phyloP scores from a whole-genome alignment of 176 grass and related monocot species.

The Bonia amplexicaulis region DNA sequence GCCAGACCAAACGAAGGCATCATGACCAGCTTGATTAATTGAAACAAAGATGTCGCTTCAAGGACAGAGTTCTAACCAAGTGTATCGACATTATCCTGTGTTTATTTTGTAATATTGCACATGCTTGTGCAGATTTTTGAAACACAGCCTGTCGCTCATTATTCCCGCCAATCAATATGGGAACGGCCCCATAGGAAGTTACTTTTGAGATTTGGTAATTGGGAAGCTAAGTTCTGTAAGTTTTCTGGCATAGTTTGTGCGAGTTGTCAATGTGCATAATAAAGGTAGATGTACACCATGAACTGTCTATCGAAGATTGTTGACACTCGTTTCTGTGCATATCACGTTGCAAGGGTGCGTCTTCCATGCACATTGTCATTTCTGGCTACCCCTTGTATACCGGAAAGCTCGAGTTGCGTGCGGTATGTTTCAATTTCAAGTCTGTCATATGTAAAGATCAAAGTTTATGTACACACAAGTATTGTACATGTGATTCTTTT shows the following conservation, averaged over 20 bases:
- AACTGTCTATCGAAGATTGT: not conserved
- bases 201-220: not conserved
- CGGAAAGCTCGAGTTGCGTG: not conserved
- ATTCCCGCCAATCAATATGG: not conserved
- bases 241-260: not conserved
- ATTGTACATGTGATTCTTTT: too few species aligned
- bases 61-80: not conserved
- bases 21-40: not conserved
- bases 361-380: not conserved
- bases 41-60: not conserved
- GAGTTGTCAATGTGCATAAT: not conserved
- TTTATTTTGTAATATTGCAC: not conserved
- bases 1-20: conserved; percentile 16
- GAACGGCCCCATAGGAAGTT: not conserved
- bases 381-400: not conserved
- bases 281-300: not conserved
- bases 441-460: too few species aligned
- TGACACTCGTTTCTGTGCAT: not conserved
- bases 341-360: not conserved
- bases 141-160: not conserved
- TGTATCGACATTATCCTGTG: not conserved
- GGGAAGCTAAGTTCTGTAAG: not conserved
- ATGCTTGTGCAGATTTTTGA: not conserved
- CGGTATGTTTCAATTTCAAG: too few species aligned
- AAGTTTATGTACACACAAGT: too few species aligned